These are phyloP conservation scores for Gossypium ekmanianum DNA, from an alignment of 345 rosid species.

Conservation along the genomic window DNA sequence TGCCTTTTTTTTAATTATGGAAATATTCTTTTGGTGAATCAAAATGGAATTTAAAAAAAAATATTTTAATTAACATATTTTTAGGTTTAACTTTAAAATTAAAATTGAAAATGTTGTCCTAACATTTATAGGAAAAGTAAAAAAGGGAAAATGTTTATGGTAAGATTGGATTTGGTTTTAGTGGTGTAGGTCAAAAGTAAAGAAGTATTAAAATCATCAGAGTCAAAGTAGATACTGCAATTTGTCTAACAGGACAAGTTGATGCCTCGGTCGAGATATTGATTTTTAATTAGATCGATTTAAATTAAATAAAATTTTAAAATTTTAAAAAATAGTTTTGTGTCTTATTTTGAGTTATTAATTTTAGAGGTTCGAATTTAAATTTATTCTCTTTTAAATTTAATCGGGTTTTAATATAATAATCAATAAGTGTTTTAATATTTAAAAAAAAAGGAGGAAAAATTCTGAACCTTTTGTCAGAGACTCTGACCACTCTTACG, in stretches of 20 bases:
- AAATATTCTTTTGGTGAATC: no score
- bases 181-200: conserved; percentile 26
- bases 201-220: background rate
- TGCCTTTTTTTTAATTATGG: no score
- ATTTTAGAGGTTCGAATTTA: conserved; percentile 6
- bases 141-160: background rate
- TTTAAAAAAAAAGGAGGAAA: background rate
- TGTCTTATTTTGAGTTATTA: no score
- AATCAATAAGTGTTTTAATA: background rate
- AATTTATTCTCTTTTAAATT: background rate
- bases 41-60: no score
- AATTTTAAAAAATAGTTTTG: no score
- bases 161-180: background rate
- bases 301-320: no score
- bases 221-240: conserved; percentile 32
- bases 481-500: conserved; percentile 1
- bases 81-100: no score
- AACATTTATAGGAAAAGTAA: background rate
- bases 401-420: background rate
- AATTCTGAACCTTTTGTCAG: conserved; percentile 17
- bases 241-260: conserved; percentile 35
- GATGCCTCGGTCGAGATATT: background rate
- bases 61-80: no score
- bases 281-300: accelerated
- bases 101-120: no score